Base-by-base conservation (phyloP, 805 yeast genomes). In the Ogataea corticis region DNA sequence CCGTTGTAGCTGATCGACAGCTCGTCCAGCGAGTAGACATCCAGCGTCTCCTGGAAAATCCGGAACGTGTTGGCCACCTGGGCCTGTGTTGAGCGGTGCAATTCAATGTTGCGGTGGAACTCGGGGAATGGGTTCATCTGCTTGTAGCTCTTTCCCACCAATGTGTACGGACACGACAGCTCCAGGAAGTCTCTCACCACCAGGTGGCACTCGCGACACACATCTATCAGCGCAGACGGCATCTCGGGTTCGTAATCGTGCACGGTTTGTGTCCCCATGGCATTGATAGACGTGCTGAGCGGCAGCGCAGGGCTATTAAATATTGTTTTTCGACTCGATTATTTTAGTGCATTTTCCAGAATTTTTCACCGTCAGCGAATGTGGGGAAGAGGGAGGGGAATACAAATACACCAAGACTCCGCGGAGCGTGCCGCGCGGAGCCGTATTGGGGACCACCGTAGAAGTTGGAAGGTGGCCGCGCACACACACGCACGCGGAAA, bases 1-100 rank as follows among this genome's bases (percentile, higher is more conserved):
- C 99, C 99, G 62, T 94, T 94, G 65, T 85, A 94, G 2, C 96
- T 86, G 12, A 94, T 72, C 0, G 97, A 85, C 3, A 87, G 66
- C 46, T 85, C 82, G 11, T 73, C 69, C 12, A 69, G 42, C 1
- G 51, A 45, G 46, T 58, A 62, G 18, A 44, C 37, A 0, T 58
- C 48, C 5, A 67, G 46, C 2, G 55, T 50, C 10, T 51, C 46
- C 13, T 41, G 12, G 38, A 56, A 54, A 13, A 61, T 48, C 1
- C 42, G 29, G 18, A 57, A 48, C 0, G 68, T 45, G 14, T 49
- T 34, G 14, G 45, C 28, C 7, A 65, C 67, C 45, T 57, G 59
- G 3, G 38, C 38, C 41, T 61, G 63, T 5, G 68, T 62, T 10
- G 41, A 29, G 5, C 25, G 25, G 32, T 52, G 58, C n/a, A 58